Base-by-base conservation (phyloP, 192 early-diverging fungal genomes). In the Funneliformis mosseae region DNA sequence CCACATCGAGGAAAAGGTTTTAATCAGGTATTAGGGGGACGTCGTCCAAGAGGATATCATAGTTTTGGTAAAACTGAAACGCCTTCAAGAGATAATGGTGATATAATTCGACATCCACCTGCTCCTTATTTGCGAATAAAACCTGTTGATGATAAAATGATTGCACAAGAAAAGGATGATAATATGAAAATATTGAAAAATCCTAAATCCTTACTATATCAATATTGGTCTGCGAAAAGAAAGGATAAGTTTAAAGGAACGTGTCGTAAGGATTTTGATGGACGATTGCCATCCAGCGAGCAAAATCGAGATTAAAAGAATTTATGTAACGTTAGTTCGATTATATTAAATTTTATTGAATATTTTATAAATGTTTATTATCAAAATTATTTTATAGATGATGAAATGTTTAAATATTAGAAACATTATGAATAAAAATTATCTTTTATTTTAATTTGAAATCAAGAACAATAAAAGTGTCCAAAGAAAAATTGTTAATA, bases 191-290 rank as follows among this genome's bases (percentile, higher is more conserved):
- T 45, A 25, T 68, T 79, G 18, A 66, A 66, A 11, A 23, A 79
- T 46, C 10, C 60, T 6, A 55, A 39, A 27, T 79, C 46, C 4
- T 55, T 79, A 41, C 39, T 79, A 50, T 69, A 46, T 55, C 77
- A 69, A 41, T 79, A 79, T 68, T 79, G 77, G 66, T 68, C 48
- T 23, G 68, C 41, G 4, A 70, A 70, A 70, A 16, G n/a, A n/a
- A 70, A 45, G 12, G 63, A 5, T 33, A 66, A 25, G 25, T 66
- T 12, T 66, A 66, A 27, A 66, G 63, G 27, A 25, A 28, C 33
- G 8, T 12, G 28, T 25, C n/a, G 63, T 28, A 66, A 66, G 33
- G 63, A 66, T 66, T 66, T 66, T 2, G 63, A 66, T 66, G 63
- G 63, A 66, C 5, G 25, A 66, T 66, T 66, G 33, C 63, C 63